Base-by-base conservation (phyloP, 2,329 filamentous ascomycete species). In the Periconia macrospinosa region DNA sequence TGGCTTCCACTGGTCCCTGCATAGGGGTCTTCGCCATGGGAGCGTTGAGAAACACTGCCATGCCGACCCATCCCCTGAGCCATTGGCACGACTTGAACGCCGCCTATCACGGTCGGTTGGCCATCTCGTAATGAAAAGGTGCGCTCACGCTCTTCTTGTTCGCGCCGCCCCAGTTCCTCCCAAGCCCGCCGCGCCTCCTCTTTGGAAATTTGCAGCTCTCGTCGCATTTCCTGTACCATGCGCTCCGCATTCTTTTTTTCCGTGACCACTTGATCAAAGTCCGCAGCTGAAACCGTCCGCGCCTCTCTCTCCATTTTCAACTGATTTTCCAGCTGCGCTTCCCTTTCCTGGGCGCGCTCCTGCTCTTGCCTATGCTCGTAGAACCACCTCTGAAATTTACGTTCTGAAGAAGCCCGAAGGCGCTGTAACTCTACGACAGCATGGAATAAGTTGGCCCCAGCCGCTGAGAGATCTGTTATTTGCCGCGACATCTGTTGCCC, bases 301-400 rank as follows among this genome's bases (percentile, higher is more conserved):
- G 83, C 85, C 56, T 85, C 83, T 49, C 90, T 83, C 74, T 97
- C 92, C 40, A 86, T 82, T 43, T 88, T 83, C n/a, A 97, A 77
- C 41, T 86, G 83, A 33, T 82, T 80, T 67, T 95, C 88, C n/a
- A 96, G 77, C 69, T 92, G 85, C 2, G 86, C 92, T 52, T 91
- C 90, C 37, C 89, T 81, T 74, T 97, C 94, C 61, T 90, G 88
- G 47, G 87, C 83, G 27, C 89, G 86, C 76, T 97, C 94, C 60
- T 96, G 86, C 62, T 97, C 92, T 30, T 88, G 84, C 48, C 92
- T 84, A 8, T 92, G 96, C 72, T 99, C 94, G 64, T 96, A 96
- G 76, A 97, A 97, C 94, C 94, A 99, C 47, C 94, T 85, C 75
- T 99, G 94, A 66, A 99, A 99, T 72, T 97, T 97, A 59, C 94